Base-by-base conservation (phyloP, 2,329 filamentous ascomycete genomes). In the Xylariales sp. region DNA sequence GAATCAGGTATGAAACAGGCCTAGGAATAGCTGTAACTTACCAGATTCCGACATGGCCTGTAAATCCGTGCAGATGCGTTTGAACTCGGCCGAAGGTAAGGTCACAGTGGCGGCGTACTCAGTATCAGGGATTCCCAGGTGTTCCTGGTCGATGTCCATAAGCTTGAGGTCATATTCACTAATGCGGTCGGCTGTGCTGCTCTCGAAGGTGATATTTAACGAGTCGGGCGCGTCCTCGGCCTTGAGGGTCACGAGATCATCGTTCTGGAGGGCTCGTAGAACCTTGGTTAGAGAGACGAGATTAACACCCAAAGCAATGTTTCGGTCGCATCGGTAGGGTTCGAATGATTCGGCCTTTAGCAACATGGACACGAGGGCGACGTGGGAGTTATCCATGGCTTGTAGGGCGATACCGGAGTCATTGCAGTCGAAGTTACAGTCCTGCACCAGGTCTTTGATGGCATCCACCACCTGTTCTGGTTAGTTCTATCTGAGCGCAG, bases 361-460 rank as follows among this genome's bases (percentile, higher is more conserved):
- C 87, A 97, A 90, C 96, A 99, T 99, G 73, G 96, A 97, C 62
- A 99, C 96, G 63, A 99, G 93, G 70, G 96, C 96, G 76, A 99
- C 96, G 84, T 99, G 96, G 58, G 94, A 98, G 89, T 98, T 99
- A 87, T 99, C 96, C 97, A 99, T 99, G 78, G 96, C 96, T 84
- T 99, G 96, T 64, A 99, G 92, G 59, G 95, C 94, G 78, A 99
- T 96, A 71, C 96, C 96, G 63, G 93, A 95, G 87, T 99, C 97
- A 91, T 98, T 99, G 91, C 97, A 99, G 87, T 99, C 96, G 85
- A 99, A 99, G 85, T 99, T 99, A 90, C 96, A 99, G 85, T 99
- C 96, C 83, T 98, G 96, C 62, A 99, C 96, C 59, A 99, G 90
- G 78, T 99, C 96, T 84, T 97, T 98, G 90, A 99, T 97, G 76